Evolutionary conservation across 2,329 filamentous ascomycete species (phyloP).

Genomic region (Fusarium sp.): DNA sequence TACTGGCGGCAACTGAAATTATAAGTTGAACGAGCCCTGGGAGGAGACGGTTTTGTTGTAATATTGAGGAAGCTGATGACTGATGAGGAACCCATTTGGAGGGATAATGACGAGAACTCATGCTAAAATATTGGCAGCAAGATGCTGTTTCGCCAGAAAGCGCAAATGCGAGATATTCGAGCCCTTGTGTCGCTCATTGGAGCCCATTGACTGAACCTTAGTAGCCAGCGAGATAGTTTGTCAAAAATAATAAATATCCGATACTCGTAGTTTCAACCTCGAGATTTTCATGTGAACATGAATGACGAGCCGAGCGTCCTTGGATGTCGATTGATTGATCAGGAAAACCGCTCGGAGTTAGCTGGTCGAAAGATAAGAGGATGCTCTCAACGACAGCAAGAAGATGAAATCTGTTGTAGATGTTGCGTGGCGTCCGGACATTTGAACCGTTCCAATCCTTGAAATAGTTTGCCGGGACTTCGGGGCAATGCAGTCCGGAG

Average conservation of each 20-base stretch:
- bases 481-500: slow-evolving; percentile 33
- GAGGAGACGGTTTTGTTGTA: slow-evolving; percentile 9
- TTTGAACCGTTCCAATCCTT: slow-evolving; percentile 9
- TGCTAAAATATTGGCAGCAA: slow-evolving; percentile 9
- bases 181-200: slow-evolving; percentile 5
- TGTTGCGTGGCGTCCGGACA: slow-evolving; percentile 3
- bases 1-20: slow-evolving; percentile 19
- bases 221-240: slow-evolving; percentile 17
- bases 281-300: slow-evolving; percentile 1
- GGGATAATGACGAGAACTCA: slow-evolving; percentile 23
- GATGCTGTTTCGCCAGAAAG: slow-evolving; percentile 6
- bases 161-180: slow-evolving; percentile 13
- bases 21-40: background rate
- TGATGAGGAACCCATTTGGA: slow-evolving; percentile 21
- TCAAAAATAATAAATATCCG: slow-evolving; percentile 12
- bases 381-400: slow-evolving; percentile 1
- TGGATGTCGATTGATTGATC: background rate
- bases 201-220: slow-evolving; percentile 4
- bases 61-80: slow-evolving; percentile 13
- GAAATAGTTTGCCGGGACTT: slow-evolving; percentile 30
- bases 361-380: background rate
- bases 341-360: background rate
- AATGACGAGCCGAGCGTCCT: background rate
- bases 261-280: slow-evolving; percentile 1
- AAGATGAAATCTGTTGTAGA: slow-evolving; percentile 11